Conservation (phyloP, 371 early-diverging fungal genomes). For the Actinomortierella wolfii region DNA sequence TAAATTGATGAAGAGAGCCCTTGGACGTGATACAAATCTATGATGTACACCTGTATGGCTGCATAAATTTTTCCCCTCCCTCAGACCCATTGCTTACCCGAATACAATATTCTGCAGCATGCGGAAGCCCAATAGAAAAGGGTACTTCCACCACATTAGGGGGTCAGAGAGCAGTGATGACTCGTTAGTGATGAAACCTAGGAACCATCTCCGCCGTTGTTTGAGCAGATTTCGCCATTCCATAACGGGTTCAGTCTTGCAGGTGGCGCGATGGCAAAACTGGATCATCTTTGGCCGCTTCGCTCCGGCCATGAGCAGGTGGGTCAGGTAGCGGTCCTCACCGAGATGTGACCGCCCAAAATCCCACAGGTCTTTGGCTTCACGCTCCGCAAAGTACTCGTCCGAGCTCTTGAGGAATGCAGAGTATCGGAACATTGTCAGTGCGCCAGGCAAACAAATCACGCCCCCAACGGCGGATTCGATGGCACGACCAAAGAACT, state of each 20-base stretch:
- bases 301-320: conserved; percentile 96
- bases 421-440: conserved; percentile 46
- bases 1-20: too few species aligned
- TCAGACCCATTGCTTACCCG: conserved; percentile 1
- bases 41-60: too few species aligned
- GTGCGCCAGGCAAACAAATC: conserved; percentile 49
- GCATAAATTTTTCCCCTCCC: too few species aligned
- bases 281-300: conserved; percentile 88
- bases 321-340: conserved; percentile 90
- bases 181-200: conserved; percentile 39
- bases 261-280: conserved; percentile 93
- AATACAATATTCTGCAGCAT: conserved; percentile 24
- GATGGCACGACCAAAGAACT: conserved; percentile 35
- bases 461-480: conserved; percentile 46
- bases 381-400: conserved; percentile 42
- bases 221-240: conserved; percentile 87
- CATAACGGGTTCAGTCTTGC: conserved; percentile 96
- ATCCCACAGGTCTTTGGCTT: conserved; percentile 30
- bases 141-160: conserved; percentile 17
- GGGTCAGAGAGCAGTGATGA: conserved; percentile 29
- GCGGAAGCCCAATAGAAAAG: conserved; percentile 20
- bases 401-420: conserved; percentile 26
- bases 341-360: conserved; percentile 55
- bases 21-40: too few species aligned
- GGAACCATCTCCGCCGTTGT: conserved; percentile 80